These are phyloP conservation scores for Botrytis elliptica DNA, from an alignment of 2,329 filamentous ascomycete species.

Conservation along the genomic window DNA sequence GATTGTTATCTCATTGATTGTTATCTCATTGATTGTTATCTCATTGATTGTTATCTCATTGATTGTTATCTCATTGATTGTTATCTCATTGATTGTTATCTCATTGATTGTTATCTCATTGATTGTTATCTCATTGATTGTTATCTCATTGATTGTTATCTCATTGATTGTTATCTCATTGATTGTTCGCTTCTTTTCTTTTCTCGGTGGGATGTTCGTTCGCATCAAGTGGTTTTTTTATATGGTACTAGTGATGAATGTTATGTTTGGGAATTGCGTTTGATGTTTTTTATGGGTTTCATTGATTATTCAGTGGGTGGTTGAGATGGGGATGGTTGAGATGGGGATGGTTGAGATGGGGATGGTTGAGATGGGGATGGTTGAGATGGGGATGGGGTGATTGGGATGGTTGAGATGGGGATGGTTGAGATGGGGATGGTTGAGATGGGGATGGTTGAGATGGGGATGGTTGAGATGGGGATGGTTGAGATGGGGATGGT, in stretches of 20 bases:
- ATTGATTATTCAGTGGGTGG: too few species aligned
- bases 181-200: not conserved
- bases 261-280: too few species aligned
- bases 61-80: not conserved
- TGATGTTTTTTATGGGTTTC: too few species aligned
- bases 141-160: not conserved
- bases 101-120: not conserved
- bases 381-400: too few species aligned
- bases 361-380: too few species aligned
- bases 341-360: too few species aligned
- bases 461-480: too few species aligned
- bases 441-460: too few species aligned
- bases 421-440: too few species aligned
- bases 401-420: too few species aligned
- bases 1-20: not conserved
- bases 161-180: not conserved
- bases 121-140: not conserved
- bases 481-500: too few species aligned
- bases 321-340: too few species aligned
- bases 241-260: accelerated
- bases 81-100: not conserved
- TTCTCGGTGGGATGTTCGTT: not conserved
- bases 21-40: not conserved
- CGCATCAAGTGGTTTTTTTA: not conserved
- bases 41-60: not conserved